Percentiles rank a stretch among this genome's conserved stretches.
Evolutionary conservation across 768 basidiomycete species (phyloP).

Genomic region (Pleurotus citrinopileatus): DNA sequence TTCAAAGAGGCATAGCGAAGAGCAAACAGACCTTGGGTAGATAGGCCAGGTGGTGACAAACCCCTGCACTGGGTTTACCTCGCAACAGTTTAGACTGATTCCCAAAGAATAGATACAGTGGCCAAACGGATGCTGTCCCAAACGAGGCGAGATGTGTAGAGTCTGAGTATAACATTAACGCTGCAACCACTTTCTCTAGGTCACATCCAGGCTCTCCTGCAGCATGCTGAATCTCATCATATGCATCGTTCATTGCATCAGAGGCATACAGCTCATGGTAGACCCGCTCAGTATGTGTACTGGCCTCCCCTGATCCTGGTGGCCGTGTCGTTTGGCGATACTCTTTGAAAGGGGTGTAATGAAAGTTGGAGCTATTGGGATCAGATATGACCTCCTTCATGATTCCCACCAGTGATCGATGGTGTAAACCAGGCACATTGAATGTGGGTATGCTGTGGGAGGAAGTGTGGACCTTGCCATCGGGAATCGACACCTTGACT

Average conservation of each 20-base stretch:
- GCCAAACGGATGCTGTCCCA: conserved; percentile 29
- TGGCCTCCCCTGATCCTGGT: not conserved
- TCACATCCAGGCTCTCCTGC: conserved; percentile 12
- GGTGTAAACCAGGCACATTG: conserved; percentile 18
- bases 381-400: conserved; percentile 14
- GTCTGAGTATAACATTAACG: conserved; percentile 26
- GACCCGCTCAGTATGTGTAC: conserved; percentile 6
- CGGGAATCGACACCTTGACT: conserved; percentile 25
- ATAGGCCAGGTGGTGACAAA: conserved; percentile 29
- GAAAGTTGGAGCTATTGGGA: conserved; percentile 8
- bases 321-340: conserved; percentile 12
- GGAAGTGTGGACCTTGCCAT: conserved; percentile 14
- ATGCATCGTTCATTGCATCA: conserved; percentile 12
- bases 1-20: not conserved
- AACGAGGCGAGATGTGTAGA: conserved; percentile 26
- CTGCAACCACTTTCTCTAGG: conserved; percentile 13
- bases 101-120: conserved; percentile 30
- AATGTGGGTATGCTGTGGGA: conserved; percentile 15
- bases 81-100: conserved; percentile 31
- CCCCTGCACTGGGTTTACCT: conserved; percentile 16
- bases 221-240: conserved; percentile 7
- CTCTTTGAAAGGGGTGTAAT: conserved; percentile 18
- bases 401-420: conserved; percentile 17
- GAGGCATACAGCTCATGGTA: conserved; percentile 18
- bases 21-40: conserved; percentile 17